These are phyloP conservation scores for Melastoma candidum DNA, from an alignment of 441 rosid genomes.

Conservation along the genomic window DNA sequence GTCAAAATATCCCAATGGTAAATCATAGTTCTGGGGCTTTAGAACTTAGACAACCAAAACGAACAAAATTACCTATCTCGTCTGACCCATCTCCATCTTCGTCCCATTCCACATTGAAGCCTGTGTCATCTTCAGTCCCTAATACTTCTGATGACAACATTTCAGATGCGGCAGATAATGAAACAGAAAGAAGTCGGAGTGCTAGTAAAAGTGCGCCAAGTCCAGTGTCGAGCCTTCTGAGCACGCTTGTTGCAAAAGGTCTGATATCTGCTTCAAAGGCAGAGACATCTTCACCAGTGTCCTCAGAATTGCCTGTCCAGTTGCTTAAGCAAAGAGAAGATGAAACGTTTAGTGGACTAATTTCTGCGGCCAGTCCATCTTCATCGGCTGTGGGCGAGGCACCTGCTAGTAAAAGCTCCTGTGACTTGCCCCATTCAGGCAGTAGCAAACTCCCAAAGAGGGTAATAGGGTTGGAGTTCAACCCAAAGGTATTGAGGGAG, in stretches of 20 bases:
- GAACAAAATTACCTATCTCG: slow-evolving; percentile 26
- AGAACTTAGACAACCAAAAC: slow-evolving; percentile 24
- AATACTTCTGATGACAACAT: slow-evolving; percentile 17
- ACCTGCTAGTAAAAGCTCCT: slow-evolving; percentile 26
- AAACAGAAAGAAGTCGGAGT: slow-evolving; percentile 28
- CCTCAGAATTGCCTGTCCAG: slow-evolving; percentile 24
- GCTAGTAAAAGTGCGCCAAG: slow-evolving; percentile 36
- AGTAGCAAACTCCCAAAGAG: slow-evolving; percentile 21
- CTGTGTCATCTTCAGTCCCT: slow-evolving; percentile 15
- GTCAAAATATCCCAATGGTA: neutral
- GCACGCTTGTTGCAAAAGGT: too few species aligned
- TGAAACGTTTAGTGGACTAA: slow-evolving; percentile 18
- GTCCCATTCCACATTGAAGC: slow-evolving; percentile 21
- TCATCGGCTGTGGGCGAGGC: slow-evolving; percentile 24
- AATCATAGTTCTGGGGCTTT: slow-evolving; percentile 23
- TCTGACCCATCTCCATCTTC: slow-evolving; percentile 18
- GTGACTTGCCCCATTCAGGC: slow-evolving; percentile 19
- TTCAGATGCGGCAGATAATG: slow-evolving; percentile 16
- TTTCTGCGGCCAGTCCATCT: slow-evolving; percentile 17
- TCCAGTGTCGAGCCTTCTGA: slow-evolving; percentile 59
- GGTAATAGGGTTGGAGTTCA: slow-evolving; percentile 72
- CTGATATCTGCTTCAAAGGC: too few species aligned
- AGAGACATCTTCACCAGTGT: neutral
- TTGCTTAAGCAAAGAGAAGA: slow-evolving; percentile 24
- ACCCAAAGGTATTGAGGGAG: slow-evolving; percentile 67